phyloP scores from a whole-genome alignment of 306 rosid species.

The Trifolium fragiferum region DNA sequence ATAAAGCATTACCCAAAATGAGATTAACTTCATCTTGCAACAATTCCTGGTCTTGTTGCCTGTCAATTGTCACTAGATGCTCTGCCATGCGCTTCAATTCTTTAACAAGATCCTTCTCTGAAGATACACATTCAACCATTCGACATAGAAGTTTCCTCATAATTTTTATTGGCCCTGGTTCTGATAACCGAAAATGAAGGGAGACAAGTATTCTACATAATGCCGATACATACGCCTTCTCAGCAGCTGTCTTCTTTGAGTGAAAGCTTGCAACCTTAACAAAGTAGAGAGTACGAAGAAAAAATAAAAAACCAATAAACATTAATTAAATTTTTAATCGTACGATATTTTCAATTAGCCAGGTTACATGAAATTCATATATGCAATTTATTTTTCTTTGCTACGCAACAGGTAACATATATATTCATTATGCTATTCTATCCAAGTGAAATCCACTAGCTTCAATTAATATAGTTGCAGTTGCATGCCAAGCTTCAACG shows the following conservation, averaged over 20 bases:
- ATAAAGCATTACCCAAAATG: conserved; percentile 46
- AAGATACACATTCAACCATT: conserved; percentile 44
- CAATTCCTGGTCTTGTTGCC: conserved; percentile 63
- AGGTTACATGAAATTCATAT: conserved; percentile 24
- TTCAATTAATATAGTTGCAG: conserved; percentile 13
- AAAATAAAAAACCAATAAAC: background rate
- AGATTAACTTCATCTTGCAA: conserved; percentile 53
- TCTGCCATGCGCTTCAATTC: conserved; percentile 65
- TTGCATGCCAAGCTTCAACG: conserved; percentile 23
- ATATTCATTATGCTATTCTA: conserved; percentile 10
- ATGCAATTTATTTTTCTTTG: conserved; percentile 11
- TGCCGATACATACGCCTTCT: conserved; percentile 78
- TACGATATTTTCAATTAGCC: conserved; percentile 22
- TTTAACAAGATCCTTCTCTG: conserved; percentile 56
- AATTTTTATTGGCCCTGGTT: conserved; percentile 69
- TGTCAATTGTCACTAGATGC: conserved; percentile 59
- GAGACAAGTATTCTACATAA: conserved; percentile 68
- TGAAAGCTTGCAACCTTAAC: conserved; percentile 71
- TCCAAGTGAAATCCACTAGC: conserved; percentile 9
- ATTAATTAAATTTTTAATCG: conserved; percentile 30
- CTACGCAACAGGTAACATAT: background rate
- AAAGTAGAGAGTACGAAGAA: conserved; percentile 36
- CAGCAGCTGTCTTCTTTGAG: conserved; percentile 79
- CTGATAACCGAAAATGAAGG: conserved; percentile 78
- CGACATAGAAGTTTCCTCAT: conserved; percentile 68